Evolutionary conservation across 495 filamentous ascomycete genomes (phyloP).

Genomic region (Xylaria acuta): DNA sequence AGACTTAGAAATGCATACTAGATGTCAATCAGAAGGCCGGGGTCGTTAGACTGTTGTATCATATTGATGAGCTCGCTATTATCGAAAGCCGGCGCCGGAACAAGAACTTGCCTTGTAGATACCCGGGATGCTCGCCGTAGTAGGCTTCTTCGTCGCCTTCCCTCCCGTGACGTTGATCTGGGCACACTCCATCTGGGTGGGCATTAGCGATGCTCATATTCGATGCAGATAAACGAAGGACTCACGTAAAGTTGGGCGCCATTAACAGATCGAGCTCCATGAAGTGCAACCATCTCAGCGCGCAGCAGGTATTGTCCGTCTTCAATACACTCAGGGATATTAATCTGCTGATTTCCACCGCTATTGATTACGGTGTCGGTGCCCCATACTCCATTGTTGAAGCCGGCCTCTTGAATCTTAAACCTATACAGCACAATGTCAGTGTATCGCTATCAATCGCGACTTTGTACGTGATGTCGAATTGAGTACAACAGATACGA

Average conservation of each 20-base stretch:
- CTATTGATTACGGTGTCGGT: constrained; percentile 52
- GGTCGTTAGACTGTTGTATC: neutral
- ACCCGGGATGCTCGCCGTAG: constrained; percentile 52
- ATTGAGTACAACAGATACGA: neutral
- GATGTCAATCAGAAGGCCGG: constrained; percentile 9
- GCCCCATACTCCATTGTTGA: constrained; percentile 49
- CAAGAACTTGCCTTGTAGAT: constrained; percentile 44
- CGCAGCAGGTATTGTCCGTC: constrained; percentile 57
- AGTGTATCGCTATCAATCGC: neutral
- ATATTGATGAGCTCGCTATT: neutral
- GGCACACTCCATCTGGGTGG: constrained; percentile 53
- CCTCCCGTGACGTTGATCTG: constrained; percentile 56
- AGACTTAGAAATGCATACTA: neutral
- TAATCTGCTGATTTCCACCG: constrained; percentile 51
- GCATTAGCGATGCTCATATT: constrained; percentile 24
- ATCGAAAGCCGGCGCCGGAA: neutral
- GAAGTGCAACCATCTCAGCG: constrained; percentile 59
- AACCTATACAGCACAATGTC: constrained; percentile 30
- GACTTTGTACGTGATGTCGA: neutral
- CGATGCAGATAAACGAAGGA: constrained; percentile 5
- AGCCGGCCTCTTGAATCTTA: constrained; percentile 49
- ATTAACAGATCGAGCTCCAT: constrained; percentile 44
- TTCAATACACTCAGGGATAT: constrained; percentile 54
- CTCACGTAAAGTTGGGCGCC: constrained; percentile 60
- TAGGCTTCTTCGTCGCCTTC: constrained; percentile 40